Evolutionary conservation across 768 basidiomycete species (phyloP).

Genomic region (Auriculariales sp.): DNA sequence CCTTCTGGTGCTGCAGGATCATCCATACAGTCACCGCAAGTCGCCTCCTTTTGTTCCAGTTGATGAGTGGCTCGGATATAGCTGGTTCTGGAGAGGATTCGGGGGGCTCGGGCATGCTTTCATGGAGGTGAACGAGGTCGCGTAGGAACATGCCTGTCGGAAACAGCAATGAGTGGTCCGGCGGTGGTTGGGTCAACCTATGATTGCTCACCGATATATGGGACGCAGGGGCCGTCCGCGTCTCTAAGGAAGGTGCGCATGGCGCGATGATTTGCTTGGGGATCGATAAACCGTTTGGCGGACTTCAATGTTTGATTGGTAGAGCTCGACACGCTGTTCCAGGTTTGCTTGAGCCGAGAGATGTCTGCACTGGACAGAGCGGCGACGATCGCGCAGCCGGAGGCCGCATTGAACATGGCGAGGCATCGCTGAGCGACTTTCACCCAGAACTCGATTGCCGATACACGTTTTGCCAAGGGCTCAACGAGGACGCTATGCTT

Average conservation of each 20-base stretch:
- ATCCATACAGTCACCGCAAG: conserved; percentile 39
- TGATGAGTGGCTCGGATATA: conserved; percentile 20
- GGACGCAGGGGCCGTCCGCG: conserved; percentile 36
- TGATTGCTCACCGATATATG: conserved; percentile 30
- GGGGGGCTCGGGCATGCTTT: conserved; percentile 27
- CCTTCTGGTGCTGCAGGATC: conserved; percentile 44
- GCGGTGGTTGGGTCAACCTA: background rate
- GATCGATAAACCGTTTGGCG: conserved; percentile 41
- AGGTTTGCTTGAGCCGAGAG: background rate
- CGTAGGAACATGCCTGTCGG: conserved; percentile 32
- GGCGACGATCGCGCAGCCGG: conserved; percentile 51
- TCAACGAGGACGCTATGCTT: conserved; percentile 45
- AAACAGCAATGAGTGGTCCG: background rate
- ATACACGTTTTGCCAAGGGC: conserved; percentile 35
- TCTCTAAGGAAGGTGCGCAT: conserved; percentile 33
- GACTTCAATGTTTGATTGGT: background rate
- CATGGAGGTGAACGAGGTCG: conserved; percentile 40
- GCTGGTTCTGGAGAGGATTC: background rate
- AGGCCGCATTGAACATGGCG: conserved; percentile 46
- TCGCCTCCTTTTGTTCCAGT: conserved; percentile 39
- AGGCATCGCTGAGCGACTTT: conserved; percentile 64
- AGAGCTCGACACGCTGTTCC: conserved; percentile 1
- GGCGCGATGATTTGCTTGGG: conserved; percentile 39
- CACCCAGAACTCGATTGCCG: conserved; percentile 59
- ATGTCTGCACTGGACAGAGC: conserved; percentile 34